Conservation (phyloP, 371 early-diverging fungal species). For the Apophysomyces variabilis region DNA sequence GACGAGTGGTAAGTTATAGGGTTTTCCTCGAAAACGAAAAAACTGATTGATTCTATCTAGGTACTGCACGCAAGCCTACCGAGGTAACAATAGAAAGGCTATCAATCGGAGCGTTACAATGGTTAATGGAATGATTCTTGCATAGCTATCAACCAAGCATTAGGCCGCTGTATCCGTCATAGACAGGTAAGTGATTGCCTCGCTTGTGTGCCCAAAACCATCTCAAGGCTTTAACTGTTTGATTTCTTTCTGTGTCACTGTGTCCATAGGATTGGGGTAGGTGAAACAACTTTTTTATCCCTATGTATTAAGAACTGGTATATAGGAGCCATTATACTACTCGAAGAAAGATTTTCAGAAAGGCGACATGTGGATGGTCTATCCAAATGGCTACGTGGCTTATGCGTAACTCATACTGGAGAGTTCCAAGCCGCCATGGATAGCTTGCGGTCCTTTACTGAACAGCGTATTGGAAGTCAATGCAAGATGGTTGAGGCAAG, state of each 20-base stretch:
- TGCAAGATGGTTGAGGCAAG: not conserved
- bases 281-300: not conserved
- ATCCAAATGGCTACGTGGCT: conserved; percentile 73
- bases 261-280: conserved; percentile 45
- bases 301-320: conserved; percentile 1
- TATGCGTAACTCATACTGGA: conserved; percentile 26
- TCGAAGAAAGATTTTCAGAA: conserved; percentile 62
- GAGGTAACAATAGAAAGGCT: conserved; percentile 34
- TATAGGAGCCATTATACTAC: conserved; percentile 70
- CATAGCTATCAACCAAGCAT: conserved; percentile 91
- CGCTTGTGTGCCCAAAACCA: not conserved
- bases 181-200: conserved; percentile 60
- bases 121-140: not conserved
- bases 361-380: conserved; percentile 47
- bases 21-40: not conserved
- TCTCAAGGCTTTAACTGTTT: not conserved
- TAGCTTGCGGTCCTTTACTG: not conserved
- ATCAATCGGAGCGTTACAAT: not conserved
- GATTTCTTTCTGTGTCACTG: not conserved
- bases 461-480: not conserved
- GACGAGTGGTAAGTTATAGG: not conserved
- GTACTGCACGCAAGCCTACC: conserved; percentile 89
- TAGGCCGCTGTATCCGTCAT: conserved; percentile 95
- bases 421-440: not conserved
- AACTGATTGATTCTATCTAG: conserved; percentile 29